Conservation (phyloP, 1,284 basidiomycete genomes). For the Pyrrhoderma noxium region DNA sequence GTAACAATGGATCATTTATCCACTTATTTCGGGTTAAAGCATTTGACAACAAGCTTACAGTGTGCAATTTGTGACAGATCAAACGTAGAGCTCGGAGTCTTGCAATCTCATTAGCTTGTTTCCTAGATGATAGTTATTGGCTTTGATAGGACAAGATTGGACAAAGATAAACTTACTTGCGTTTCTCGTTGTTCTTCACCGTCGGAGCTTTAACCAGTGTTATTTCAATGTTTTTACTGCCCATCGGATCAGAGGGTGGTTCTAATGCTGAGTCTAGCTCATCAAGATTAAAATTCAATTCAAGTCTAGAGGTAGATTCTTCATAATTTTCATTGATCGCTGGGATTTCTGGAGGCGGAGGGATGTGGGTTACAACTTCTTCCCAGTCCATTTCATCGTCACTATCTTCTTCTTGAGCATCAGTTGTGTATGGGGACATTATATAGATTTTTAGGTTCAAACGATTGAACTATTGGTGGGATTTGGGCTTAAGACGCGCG, state of each 20-base stretch:
- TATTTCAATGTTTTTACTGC: constrained; percentile 46
- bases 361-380: constrained; percentile 28
- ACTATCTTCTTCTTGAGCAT: constrained; percentile 8
- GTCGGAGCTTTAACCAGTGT: constrained; percentile 40
- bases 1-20: constrained; percentile 78
- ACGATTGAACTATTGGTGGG: too few species aligned
- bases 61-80: constrained; percentile 83
- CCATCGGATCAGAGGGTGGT: neutral
- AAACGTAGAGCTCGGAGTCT: constrained; percentile 65
- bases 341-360: too few species aligned
- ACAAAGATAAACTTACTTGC: constrained; percentile 23
- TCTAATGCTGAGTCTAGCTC: neutral
- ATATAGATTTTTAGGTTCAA: too few species aligned
- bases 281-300: neutral
- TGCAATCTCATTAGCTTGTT: constrained; percentile 41
- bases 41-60: constrained; percentile 71
- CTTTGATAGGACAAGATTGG: neutral
- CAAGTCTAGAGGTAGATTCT: neutral
- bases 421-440: too few species aligned
- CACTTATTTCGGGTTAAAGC: constrained; percentile 75
- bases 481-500: too few species aligned
- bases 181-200: constrained; percentile 27
- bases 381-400: constrained; percentile 23
- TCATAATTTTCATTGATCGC: neutral
- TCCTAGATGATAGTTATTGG: constrained; percentile 5